These are phyloP conservation scores for Colletotrichum horii DNA, from an alignment of 2,329 filamentous ascomycete species.

Conservation along the genomic window DNA sequence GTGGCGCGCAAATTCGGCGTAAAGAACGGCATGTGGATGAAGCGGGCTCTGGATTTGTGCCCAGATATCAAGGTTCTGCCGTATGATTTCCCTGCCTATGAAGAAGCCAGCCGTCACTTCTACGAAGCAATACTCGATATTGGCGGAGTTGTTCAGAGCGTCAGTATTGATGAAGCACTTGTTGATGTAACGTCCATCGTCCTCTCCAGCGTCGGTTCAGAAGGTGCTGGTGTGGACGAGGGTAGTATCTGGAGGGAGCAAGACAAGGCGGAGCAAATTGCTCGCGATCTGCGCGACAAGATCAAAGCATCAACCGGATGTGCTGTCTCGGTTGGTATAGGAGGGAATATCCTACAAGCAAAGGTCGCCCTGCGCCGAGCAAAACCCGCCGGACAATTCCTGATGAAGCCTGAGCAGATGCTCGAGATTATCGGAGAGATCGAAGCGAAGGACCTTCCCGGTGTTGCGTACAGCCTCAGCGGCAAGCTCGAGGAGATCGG, in stretches of 20 bases:
- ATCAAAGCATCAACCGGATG: constrained; percentile 81
- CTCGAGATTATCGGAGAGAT: constrained; percentile 79
- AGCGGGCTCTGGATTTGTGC: constrained; percentile 80
- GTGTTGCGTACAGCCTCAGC: constrained; percentile 89
- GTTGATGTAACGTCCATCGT: constrained; percentile 81
- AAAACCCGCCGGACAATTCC: constrained; percentile 92
- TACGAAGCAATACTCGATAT: constrained; percentile 83
- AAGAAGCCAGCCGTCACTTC: constrained; percentile 86
- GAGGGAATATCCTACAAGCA: constrained; percentile 86
- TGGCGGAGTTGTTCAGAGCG: constrained; percentile 88
- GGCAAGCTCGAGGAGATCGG: constrained; percentile 88
- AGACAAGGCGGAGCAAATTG: constrained; percentile 76
- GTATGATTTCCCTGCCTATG: constrained; percentile 94
- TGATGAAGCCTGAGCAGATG: constrained; percentile 82
- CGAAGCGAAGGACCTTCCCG: constrained; percentile 81
- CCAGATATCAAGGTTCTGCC: constrained; percentile 88
- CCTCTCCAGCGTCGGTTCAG: constrained; percentile 66
- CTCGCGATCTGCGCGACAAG: constrained; percentile 66
- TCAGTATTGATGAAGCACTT: constrained; percentile 95
- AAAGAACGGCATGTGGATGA: constrained; percentile 99
- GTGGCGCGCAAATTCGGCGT: constrained; percentile 84
- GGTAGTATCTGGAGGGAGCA: constrained; percentile 79
- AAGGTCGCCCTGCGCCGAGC: constrained; percentile 90
- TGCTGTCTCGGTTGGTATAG: constrained; percentile 90
- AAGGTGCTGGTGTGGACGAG: constrained; percentile 69